Evolutionary conservation across 805 yeast genomes (phyloP).

Genomic region (Priceomyces melissophilus): DNA sequence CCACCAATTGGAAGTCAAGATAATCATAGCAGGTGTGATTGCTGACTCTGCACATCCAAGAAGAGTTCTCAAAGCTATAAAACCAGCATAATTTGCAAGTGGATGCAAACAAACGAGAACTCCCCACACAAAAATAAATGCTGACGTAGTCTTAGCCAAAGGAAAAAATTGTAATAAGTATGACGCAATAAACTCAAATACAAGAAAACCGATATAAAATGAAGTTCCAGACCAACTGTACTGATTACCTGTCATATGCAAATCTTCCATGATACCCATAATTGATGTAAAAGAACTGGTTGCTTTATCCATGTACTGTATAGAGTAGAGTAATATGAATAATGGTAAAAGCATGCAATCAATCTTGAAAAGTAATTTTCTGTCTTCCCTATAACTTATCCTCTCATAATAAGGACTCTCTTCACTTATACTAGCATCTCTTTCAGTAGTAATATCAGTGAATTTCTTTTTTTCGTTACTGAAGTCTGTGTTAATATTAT

Average conservation of each 20-base stretch:
- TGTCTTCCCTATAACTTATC: no score
- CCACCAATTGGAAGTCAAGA: conserved; percentile 14
- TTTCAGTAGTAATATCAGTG: conserved; percentile 20
- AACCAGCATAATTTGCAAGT: conserved; percentile 30
- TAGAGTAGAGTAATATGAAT: conserved; percentile 20
- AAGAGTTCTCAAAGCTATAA: conserved; percentile 5
- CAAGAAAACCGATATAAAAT: conserved; percentile 55
- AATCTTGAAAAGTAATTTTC: conserved; percentile 23
- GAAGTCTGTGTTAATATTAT: no score
- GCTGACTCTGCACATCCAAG: conserved; percentile 20
- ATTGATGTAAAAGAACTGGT: conserved; percentile 37
- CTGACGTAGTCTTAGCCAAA: conserved; percentile 48
- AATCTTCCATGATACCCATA: conserved; percentile 35
- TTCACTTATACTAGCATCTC: conserved; percentile 12
- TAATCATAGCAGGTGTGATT: conserved; percentile 7
- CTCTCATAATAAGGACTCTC: no score
- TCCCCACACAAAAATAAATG: conserved; percentile 62
- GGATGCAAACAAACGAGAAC: conserved; percentile 49
- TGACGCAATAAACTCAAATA: conserved; percentile 50
- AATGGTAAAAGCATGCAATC: conserved; percentile 21
- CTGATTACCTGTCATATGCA: conserved; percentile 33
- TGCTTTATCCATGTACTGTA: conserved; percentile 37
- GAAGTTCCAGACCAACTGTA: conserved; percentile 38
- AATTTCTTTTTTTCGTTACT: no score
- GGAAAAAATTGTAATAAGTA: conserved; percentile 53